Conservation (phyloP, 305 asterid species). For the Solanum aculeatissimum region DNA sequence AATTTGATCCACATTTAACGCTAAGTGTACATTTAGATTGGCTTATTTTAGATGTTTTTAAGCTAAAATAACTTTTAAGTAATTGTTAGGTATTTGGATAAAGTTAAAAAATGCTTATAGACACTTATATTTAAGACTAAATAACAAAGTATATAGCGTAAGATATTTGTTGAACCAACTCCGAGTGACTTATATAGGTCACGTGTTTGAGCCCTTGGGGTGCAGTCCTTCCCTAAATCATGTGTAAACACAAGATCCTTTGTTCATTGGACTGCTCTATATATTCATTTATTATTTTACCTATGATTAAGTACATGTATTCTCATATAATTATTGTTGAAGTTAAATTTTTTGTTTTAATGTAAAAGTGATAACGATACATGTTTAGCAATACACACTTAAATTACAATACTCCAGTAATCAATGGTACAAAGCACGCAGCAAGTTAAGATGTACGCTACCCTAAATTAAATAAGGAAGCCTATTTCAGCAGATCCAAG, state of each 20-base stretch:
- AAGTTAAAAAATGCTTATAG: no score
- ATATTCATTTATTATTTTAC: not conserved
- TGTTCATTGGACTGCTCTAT: not conserved
- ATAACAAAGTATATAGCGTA: not conserved
- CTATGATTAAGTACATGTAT: not conserved
- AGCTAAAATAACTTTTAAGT: no score
- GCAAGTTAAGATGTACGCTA: not conserved
- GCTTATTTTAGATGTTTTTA: no score
- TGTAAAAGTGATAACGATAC: not conserved
- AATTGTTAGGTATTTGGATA: no score
- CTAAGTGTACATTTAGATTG: no score
- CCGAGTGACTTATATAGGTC: not conserved
- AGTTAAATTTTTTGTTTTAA: not conserved
- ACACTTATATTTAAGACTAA: no score
- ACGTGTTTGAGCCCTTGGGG: not conserved
- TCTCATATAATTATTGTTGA: not conserved
- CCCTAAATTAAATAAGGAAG: not conserved
- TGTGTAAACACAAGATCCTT: not conserved
- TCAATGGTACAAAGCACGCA: not conserved
- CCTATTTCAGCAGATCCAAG: constrained; percentile 20
- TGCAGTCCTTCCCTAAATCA: not conserved
- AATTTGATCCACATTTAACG: not conserved
- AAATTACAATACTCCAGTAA: not conserved
- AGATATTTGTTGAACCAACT: not conserved
- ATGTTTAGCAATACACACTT: not conserved